Percentiles rank a stretch among this genome's conserved stretches.
Conservation (phyloP, 768 basidiomycete species). For the Rhodotorula taiwanensis region DNA sequence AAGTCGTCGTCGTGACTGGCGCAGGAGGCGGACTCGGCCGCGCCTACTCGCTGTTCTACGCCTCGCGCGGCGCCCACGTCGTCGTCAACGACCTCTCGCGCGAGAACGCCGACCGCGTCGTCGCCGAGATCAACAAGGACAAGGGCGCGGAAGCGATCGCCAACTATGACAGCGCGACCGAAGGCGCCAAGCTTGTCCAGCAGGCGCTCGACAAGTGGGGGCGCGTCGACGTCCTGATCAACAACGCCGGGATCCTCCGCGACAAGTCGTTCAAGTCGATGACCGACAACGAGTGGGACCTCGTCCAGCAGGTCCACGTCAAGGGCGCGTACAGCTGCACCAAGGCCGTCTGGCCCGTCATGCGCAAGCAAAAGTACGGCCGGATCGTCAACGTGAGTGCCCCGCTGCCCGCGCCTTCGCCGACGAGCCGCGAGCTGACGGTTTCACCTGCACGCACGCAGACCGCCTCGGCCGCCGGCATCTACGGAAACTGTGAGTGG, state of each 20-base stretch:
- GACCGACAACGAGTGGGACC: slow-evolving; percentile 59
- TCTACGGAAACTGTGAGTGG: slow-evolving; percentile 43
- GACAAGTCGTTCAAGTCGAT: slow-evolving; percentile 80
- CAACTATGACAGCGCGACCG: slow-evolving; percentile 77
- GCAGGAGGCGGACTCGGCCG: slow-evolving; percentile 91
- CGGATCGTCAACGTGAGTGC: slow-evolving; percentile 65
- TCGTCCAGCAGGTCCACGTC: slow-evolving; percentile 54
- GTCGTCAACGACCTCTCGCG: slow-evolving; percentile 92
- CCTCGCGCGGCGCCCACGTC: slow-evolving; percentile 84
- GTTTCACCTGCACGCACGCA: neutral
- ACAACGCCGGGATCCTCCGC: slow-evolving; percentile 51
- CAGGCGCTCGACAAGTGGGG: slow-evolving; percentile 81
- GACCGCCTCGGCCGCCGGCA: slow-evolving; percentile 85
- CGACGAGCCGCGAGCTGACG: neutral
- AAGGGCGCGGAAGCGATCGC: slow-evolving; percentile 56
- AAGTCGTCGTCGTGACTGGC: slow-evolving; percentile 90
- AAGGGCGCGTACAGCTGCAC: slow-evolving; percentile 89
- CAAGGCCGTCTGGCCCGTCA: slow-evolving; percentile 91
- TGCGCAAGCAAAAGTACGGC: slow-evolving; percentile 90
- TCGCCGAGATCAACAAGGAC: slow-evolving; percentile 66
- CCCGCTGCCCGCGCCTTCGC: neutral
- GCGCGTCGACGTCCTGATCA: slow-evolving; percentile 70
- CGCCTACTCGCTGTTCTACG: slow-evolving; percentile 87
- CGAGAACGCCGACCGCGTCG: slow-evolving; percentile 82
- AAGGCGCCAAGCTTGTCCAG: slow-evolving; percentile 78